Conservation (phyloP, 164 flowering plant genomes). For the Sextonia rubra region DNA sequence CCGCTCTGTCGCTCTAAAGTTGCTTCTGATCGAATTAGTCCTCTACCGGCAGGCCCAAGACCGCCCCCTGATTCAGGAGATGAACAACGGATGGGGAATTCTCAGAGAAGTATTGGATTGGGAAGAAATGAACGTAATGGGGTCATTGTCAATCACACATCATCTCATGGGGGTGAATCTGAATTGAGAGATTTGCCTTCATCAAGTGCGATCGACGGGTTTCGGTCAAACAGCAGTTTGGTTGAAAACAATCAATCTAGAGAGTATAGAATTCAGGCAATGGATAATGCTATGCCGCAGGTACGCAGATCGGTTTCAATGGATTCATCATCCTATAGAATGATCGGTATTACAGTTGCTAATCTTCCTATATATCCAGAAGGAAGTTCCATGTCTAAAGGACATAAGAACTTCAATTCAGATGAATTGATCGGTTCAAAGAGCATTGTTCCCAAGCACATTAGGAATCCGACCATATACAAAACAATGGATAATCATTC, state of each 20-base stretch:
- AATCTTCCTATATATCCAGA: conserved; percentile 12
- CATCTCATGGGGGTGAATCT: conserved; percentile 14
- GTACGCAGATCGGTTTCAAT: conserved; percentile 51
- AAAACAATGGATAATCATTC: conserved; percentile 32
- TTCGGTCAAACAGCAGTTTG: conserved; percentile 32
- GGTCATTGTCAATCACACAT: neutral
- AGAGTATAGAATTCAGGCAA: neutral
- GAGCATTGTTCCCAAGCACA: conserved; percentile 12
- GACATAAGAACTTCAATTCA: neutral
- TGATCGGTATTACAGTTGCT: conserved; percentile 20
- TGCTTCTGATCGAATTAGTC: conserved; percentile 8
- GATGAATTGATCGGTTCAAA: neutral
- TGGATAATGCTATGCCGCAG: conserved; percentile 17
- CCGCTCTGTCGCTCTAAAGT: conserved; percentile 61
- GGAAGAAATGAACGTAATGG: conserved; percentile 12
- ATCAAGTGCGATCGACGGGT: neutral
- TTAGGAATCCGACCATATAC: conserved; percentile 19
- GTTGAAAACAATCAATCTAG: conserved; percentile 10
- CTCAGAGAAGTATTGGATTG: conserved; percentile 12
- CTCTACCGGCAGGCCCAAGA: conserved; percentile 5
- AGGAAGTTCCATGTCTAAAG: conserved; percentile 14
- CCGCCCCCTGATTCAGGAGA: conserved; percentile 3
- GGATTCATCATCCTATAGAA: conserved; percentile 34
- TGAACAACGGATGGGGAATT: conserved; percentile 20
- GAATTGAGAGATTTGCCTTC: conserved; percentile 9